phyloP scores from a whole-genome alignment of 768 basidiomycete species.

The Phylloporus sp. region DNA sequence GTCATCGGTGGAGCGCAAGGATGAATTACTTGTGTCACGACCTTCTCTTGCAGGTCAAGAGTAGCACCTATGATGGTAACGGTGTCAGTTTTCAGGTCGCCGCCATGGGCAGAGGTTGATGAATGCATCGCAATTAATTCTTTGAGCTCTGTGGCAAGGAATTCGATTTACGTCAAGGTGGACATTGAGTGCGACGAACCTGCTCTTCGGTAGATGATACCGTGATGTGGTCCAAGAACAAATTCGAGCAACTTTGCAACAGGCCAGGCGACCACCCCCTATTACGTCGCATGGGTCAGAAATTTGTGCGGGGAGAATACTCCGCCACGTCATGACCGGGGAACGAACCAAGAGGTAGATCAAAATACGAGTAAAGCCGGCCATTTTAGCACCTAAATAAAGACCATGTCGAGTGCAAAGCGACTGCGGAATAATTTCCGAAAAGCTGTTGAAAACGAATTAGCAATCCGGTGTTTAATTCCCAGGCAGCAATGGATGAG shows the following conservation, averaged over 20 bases:
- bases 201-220: slow-evolving; percentile 83
- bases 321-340: background rate
- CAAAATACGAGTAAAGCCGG: slow-evolving; percentile 58
- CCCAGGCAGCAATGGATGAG: background rate
- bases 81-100: slow-evolving; percentile 83
- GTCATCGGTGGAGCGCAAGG: background rate
- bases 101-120: slow-evolving; percentile 66
- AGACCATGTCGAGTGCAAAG: slow-evolving; percentile 90
- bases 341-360: slow-evolving; percentile 61
- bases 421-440: slow-evolving; percentile 91
- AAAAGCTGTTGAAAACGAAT: slow-evolving; percentile 49
- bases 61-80: slow-evolving; percentile 89
- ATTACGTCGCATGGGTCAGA: background rate
- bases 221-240: slow-evolving; percentile 78
- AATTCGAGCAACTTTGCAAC: slow-evolving; percentile 79
- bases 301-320: too few species aligned
- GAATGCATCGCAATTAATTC: slow-evolving; percentile 90
- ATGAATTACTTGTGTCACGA: slow-evolving; percentile 55
- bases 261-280: slow-evolving; percentile 81
- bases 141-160: slow-evolving; percentile 57
- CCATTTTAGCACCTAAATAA: slow-evolving; percentile 86
- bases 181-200: slow-evolving; percentile 31
- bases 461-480: background rate
- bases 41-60: slow-evolving; percentile 85
- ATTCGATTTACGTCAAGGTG: background rate